Evolutionary conservation across 352 stramenopile species (phyloP).

Genomic region (Phytophthora fragariae): DNA sequence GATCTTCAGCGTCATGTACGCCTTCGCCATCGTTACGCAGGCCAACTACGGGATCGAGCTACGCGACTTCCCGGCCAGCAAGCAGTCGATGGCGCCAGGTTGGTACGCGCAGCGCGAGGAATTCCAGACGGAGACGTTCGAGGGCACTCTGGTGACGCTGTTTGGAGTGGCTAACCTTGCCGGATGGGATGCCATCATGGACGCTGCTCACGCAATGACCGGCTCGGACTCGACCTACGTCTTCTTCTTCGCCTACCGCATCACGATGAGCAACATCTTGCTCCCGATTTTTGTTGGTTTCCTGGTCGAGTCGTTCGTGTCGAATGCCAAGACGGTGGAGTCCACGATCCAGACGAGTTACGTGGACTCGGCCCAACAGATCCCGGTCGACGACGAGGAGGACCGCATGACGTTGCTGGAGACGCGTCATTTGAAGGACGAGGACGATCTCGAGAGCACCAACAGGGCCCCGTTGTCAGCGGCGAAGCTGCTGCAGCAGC

Average conservation of each 20-base stretch:
- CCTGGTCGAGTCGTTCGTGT: slow-evolving; percentile 85
- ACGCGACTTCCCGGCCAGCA: slow-evolving; percentile 59
- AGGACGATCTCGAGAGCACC: slow-evolving; percentile 22
- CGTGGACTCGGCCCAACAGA: slow-evolving; percentile 50
- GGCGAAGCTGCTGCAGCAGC: slow-evolving; percentile 16
- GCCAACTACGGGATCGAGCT: slow-evolving; percentile 76
- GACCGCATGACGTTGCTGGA: slow-evolving; percentile 65
- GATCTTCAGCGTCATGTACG: slow-evolving; percentile 89
- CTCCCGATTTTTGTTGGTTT: slow-evolving; percentile 89
- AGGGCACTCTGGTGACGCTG: slow-evolving; percentile 77
- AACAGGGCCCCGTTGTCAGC: slow-evolving; percentile 17
- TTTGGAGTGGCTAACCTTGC: slow-evolving; percentile 81
- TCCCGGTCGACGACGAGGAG: slow-evolving; percentile 57
- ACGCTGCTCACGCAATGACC: slow-evolving; percentile 77
- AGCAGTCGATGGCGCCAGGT: slow-evolving; percentile 54
- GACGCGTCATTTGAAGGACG: slow-evolving; percentile 50
- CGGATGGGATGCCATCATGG: slow-evolving; percentile 85
- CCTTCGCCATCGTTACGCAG: slow-evolving; percentile 83
- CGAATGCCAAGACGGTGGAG: slow-evolving; percentile 76
- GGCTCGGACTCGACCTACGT: slow-evolving; percentile 65
- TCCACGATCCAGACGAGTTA: slow-evolving; percentile 70
- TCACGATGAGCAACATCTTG: slow-evolving; percentile 85
- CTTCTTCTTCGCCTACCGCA: slow-evolving; percentile 88
- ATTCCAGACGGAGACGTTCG: slow-evolving; percentile 85
- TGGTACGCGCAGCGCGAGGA: slow-evolving; percentile 79